phyloP scores from a whole-genome alignment of 2,329 filamentous ascomycete genomes.

The Tolypocladium endophyticum region DNA sequence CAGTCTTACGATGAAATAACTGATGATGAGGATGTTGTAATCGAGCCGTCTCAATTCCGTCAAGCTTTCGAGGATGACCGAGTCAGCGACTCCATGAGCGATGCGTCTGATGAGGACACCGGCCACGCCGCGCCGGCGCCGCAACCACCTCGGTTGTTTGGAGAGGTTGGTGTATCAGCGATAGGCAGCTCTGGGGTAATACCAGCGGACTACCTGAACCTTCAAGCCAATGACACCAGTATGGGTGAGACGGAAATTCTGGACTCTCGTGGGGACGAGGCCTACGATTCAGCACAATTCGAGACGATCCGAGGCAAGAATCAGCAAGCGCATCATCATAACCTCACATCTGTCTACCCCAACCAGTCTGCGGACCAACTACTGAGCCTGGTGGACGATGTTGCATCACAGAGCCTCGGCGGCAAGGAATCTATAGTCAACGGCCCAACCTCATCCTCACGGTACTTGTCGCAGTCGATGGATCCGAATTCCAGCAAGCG shows the following conservation, averaged over 20 bases:
- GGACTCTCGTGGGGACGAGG: conserved; percentile 30
- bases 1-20: conserved; percentile 51
- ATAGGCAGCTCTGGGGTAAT: conserved; percentile 43
- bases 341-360: conserved; percentile 27
- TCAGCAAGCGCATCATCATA: conserved; percentile 12
- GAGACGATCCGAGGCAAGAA: conserved; percentile 15
- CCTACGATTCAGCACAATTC: conserved; percentile 34
- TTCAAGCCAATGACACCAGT: conserved; percentile 31
- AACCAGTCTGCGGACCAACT: conserved; percentile 36
- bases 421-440: conserved; percentile 26
- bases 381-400: conserved; percentile 40
- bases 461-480: conserved; percentile 13
- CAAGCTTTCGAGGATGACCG: conserved; percentile 23
- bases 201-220: conserved; percentile 35
- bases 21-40: conserved; percentile 48
- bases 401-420: conserved; percentile 44
- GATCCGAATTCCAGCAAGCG: conserved; percentile 44
- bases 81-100: conserved; percentile 35
- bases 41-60: conserved; percentile 48
- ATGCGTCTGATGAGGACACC: conserved; percentile 74
- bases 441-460: conserved; percentile 11
- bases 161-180: conserved; percentile 43
- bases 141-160: conserved; percentile 36
- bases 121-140: conserved; percentile 50
- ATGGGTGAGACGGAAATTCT: conserved; percentile 29